These are phyloP conservation scores for Grigorovia jiainica DNA, from an alignment of 805 yeast genomes.

Conservation along the genomic window DNA sequence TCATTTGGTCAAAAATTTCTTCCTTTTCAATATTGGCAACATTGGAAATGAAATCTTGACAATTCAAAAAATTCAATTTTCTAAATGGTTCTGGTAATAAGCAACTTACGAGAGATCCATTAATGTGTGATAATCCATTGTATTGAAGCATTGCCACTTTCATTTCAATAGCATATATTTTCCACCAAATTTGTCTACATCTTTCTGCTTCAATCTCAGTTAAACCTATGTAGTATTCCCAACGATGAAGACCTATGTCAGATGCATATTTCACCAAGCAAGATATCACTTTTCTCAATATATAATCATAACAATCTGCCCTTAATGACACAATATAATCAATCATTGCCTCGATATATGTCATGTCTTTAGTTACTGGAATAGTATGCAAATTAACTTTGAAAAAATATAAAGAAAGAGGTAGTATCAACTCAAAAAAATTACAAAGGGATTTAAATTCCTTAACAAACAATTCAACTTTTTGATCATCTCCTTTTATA, in stretches of 20 bases:
- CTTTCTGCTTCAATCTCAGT: slow-evolving; percentile 22
- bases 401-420: too few relatives aligned
- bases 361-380: too few relatives aligned
- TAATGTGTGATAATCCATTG: slow-evolving; percentile 16
- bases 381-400: too few relatives aligned
- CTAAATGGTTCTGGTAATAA: slow-evolving; percentile 19
- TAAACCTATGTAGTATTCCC: slow-evolving; percentile 28
- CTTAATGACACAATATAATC: too few relatives aligned
- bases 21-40: neutral
- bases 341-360: too few relatives aligned
- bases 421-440: too few relatives aligned
- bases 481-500: too few relatives aligned
- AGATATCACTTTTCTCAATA: too few relatives aligned
- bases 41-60: slow-evolving; percentile 11
- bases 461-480: too few relatives aligned
- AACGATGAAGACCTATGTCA: slow-evolving; percentile 21
- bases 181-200: slow-evolving; percentile 25
- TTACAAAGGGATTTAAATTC: too few relatives aligned
- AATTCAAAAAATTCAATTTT: slow-evolving; percentile 17
- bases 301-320: too few relatives aligned
- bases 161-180: slow-evolving; percentile 20
- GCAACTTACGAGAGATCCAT: slow-evolving; percentile 18
- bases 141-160: slow-evolving; percentile 10
- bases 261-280: too few relatives aligned
- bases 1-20: slow-evolving; percentile 8